Conservation (phyloP, 176 grass and related monocot genomes). For the Pontederia paniculata region DNA sequence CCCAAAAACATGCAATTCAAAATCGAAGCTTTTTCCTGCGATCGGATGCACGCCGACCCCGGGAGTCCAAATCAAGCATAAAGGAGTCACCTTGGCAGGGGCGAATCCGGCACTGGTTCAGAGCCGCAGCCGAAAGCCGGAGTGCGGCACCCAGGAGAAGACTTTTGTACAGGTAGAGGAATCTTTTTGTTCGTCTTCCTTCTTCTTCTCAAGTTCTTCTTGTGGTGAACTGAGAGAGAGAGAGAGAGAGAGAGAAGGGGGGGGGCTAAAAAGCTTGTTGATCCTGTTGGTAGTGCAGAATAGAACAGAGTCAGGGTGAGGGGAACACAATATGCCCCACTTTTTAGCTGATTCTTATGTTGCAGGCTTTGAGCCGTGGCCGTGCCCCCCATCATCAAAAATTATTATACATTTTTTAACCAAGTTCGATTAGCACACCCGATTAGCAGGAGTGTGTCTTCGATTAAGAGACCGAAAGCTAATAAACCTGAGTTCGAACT, state of each 20-base stretch:
- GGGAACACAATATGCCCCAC: too few species aligned
- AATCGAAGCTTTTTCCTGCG: conserved; percentile 2
- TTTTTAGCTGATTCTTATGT: too few species aligned
- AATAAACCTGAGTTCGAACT: too few species aligned
- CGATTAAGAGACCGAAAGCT: too few species aligned
- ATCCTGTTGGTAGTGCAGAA: too few species aligned
- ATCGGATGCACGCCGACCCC: conserved; percentile 12
- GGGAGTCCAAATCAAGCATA: conserved; percentile 26
- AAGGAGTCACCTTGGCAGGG: conserved; percentile 13
- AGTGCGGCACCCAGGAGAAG: background rate
- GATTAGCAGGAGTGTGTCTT: too few species aligned
- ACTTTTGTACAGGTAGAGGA: background rate
- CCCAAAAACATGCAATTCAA: background rate
- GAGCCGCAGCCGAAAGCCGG: background rate
- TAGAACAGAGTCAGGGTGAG: background rate
- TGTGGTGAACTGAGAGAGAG: background rate
- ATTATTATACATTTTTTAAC: too few species aligned
- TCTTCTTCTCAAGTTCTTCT: too few species aligned
- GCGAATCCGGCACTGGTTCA: background rate
- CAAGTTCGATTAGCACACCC: too few species aligned
- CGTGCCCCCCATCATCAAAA: too few species aligned
- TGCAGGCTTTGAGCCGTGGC: too few species aligned
- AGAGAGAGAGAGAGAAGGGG: background rate
- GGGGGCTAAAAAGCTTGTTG: background rate
- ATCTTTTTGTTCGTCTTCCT: too few species aligned